A percentile compares a stretch with the other conserved stretches of the same genome.
phyloP scores from a whole-genome alignment of 2,329 filamentous ascomycete genomes.

The Claviceps sp. region DNA sequence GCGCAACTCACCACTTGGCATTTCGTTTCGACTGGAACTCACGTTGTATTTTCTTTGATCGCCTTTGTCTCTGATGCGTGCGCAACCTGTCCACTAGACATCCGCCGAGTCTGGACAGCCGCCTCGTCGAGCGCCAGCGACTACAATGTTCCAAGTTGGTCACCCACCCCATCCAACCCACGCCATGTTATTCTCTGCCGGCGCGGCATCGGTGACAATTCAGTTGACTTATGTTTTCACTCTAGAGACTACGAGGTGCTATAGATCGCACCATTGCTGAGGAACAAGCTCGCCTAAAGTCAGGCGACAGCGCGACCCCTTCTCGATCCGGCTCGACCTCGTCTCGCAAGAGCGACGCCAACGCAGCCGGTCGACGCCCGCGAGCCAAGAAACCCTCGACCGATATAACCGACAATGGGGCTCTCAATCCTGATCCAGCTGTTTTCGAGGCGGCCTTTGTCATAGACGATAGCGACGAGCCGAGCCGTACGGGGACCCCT shows the following conservation, averaged over 20 bases:
- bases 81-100: slow-evolving; percentile 1
- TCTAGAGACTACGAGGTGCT: slow-evolving; percentile 60
- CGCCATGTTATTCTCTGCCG: not conserved
- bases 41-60: not conserved
- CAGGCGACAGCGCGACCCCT: slow-evolving; percentile 29
- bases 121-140: slow-evolving; percentile 1
- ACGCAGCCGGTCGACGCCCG: slow-evolving; percentile 12
- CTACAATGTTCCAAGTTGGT: slow-evolving; percentile 21
- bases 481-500: slow-evolving; percentile 48
- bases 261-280: slow-evolving; percentile 83
- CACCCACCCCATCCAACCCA: not conserved
- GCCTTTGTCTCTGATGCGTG: not conserved
- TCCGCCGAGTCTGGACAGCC: not conserved
- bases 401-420: slow-evolving; percentile 24
- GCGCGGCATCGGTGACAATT: not conserved
- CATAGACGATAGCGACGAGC: slow-evolving; percentile 68
- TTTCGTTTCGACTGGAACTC: too few species aligned
- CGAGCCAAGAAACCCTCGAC: slow-evolving; percentile 27
- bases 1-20: too few species aligned
- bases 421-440: slow-evolving; percentile 59
- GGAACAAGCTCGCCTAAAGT: slow-evolving; percentile 70
- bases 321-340: slow-evolving; percentile 24
- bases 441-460: slow-evolving; percentile 81
- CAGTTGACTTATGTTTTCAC: not conserved
- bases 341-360: slow-evolving; percentile 27